Evolutionary conservation across 2,329 filamentous ascomycete species (phyloP), one percentile per base, ranked within the genome.

Genomic region (Aspergillus texensis): DNA sequence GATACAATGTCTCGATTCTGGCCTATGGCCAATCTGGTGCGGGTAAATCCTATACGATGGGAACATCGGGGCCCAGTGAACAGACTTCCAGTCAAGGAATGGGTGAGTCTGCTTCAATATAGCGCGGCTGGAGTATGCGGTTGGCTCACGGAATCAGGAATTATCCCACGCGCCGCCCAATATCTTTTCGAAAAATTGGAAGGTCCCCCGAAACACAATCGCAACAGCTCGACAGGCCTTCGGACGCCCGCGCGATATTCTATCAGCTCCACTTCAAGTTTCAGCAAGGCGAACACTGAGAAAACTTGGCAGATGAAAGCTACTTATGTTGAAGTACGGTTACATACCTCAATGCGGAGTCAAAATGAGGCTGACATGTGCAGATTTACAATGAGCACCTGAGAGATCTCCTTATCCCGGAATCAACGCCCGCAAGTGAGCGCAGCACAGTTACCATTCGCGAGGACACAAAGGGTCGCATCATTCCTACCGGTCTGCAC

Each of bases 1-100:
- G 95, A 60, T 99, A 98, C 86, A 99, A 99, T 87, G 95, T 99
- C 63, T 99, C 95, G 4, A 88, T 99, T 57, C 83, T 99, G 71
- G 95, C 95, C 55, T 99, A 99, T 74, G 95, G 95, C 69, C 95
- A 99, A 82, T 99, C 95, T 32, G 95, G 95, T 62, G 93, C 95
- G 12, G 95, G 95, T 71, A 99, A 99, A 81, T 98, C 94, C 3
- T 98, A 96, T 76, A 99, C 95, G 0, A 99, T 99, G 95, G 95
- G 95, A 62, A 99, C 95, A 0, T 93, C 94, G 0, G 93, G 93
- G 5, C 92, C 94, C 2, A 79, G 79, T 26, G 94, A 97, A 72
- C 91, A 96, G 73, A 84, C 82, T 71, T 68, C 19, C 8, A 41
- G 84, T 34, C 86, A 90, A 9, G 79, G 88, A 34, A 95, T 94